Conservation (phyloP, 2,329 filamentous ascomycete species). For the Diplodia seriata region DNA sequence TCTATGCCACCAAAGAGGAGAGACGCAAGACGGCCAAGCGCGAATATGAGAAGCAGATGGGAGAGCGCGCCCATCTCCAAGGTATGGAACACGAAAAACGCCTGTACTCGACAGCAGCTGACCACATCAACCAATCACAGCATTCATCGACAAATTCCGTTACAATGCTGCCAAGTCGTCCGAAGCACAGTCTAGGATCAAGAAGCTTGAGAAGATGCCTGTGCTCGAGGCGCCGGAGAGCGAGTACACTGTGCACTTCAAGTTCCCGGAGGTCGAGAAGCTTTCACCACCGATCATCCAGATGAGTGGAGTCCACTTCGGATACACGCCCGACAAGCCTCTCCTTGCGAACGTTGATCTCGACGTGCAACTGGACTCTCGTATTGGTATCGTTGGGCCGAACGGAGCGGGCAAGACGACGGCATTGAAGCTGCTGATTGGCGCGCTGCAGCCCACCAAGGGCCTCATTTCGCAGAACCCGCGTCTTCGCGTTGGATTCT, state of each 20-base stretch:
- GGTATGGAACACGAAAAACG: constrained; percentile 43
- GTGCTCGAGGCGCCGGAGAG: constrained; percentile 86
- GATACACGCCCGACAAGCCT: constrained; percentile 79
- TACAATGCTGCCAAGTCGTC: constrained; percentile 99
- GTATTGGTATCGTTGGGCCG: constrained; percentile 98
- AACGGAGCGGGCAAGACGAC: constrained; percentile 99
- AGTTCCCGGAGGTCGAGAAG: constrained; percentile 97
- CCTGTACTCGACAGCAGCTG: constrained; percentile 11
- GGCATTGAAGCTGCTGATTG: constrained; percentile 95
- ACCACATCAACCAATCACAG: constrained; percentile 41
- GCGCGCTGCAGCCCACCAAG: constrained; percentile 75
- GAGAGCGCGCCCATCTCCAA: constrained; percentile 88
- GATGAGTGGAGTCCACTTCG: constrained; percentile 91
- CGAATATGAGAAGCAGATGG: constrained; percentile 99
- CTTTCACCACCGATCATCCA: constrained; percentile 97
- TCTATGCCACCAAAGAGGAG: constrained; percentile 97
- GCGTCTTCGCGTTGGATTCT: constrained; percentile 90
- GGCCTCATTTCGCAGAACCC: constrained; percentile 90
- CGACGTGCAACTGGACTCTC: constrained; percentile 95
- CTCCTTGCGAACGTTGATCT: constrained; percentile 88
- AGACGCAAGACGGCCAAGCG: constrained; percentile 94
- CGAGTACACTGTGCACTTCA: constrained; percentile 96
- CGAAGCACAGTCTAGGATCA: constrained; percentile 97
- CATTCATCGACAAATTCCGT: constrained; percentile 99
- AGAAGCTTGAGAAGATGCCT: constrained; percentile 98